These are phyloP conservation scores for Puccinia coronata DNA, from an alignment of 1,284 basidiomycete species.

Conservation along the genomic window DNA sequence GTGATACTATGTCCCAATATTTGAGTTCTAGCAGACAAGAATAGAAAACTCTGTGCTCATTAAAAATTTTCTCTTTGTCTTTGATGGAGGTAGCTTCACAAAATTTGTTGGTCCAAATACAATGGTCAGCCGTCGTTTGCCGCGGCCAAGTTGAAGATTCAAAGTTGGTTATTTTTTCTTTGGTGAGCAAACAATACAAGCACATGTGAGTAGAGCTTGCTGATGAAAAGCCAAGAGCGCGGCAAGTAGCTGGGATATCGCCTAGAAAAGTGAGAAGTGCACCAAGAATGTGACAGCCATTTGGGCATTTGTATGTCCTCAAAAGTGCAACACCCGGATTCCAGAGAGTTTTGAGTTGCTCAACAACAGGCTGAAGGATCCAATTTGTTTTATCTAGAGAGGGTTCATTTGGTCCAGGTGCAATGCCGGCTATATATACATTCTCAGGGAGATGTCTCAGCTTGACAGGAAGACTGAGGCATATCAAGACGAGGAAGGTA, in stretches of 20 bases:
- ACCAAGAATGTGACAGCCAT: not conserved
- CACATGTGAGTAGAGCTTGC: constrained; percentile 36
- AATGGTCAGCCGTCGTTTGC: not conserved
- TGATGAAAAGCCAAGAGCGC: constrained; percentile 38
- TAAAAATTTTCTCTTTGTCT: not conserved
- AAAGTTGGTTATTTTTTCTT: constrained; percentile 6
- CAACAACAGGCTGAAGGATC: constrained; percentile 56
- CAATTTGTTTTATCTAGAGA: constrained; percentile 55
- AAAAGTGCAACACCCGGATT: constrained; percentile 54
- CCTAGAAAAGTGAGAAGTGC: constrained; percentile 48
- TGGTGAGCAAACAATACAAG: constrained; percentile 37
- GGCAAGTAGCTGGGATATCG: constrained; percentile 49
- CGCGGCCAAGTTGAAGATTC: constrained; percentile 14
- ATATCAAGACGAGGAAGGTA: constrained; percentile 21
- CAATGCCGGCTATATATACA: constrained; percentile 59
- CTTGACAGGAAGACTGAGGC: constrained; percentile 53
- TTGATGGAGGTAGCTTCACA: not conserved
- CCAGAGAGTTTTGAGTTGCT: constrained; percentile 57
- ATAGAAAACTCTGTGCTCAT: not conserved
- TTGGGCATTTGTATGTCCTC: not conserved
- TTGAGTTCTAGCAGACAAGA: constrained; percentile 19
- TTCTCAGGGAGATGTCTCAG: constrained; percentile 59
- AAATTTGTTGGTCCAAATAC: not conserved
- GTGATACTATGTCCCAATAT: constrained; percentile 33
- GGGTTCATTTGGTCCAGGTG: constrained; percentile 56